Conservation (phyloP, 140 eudicot species). For the Flaveria floridana region DNA sequence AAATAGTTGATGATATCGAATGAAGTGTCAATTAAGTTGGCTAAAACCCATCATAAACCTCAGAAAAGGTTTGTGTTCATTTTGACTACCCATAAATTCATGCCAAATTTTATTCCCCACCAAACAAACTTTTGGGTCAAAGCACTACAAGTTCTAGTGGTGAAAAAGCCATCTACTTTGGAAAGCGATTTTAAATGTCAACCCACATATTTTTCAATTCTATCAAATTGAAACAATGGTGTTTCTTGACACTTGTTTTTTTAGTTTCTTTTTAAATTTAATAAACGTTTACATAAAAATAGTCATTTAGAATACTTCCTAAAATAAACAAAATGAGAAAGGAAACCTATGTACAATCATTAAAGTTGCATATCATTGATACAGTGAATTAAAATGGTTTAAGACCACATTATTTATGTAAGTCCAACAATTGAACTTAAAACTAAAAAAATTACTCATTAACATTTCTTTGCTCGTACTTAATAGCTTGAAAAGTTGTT, state of each 20-base stretch:
- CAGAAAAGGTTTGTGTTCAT: conserved; percentile 2
- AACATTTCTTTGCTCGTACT: no score
- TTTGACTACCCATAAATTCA: conserved; percentile 31
- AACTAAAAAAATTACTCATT: no score
- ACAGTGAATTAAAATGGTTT: no score
- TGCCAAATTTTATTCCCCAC: conserved; percentile 31
- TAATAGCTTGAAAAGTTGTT: no score
- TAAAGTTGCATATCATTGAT: no score
- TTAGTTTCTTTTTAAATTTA: not conserved
- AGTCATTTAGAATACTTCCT: not conserved
- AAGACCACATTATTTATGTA: no score
- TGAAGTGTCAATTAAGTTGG: conserved; percentile 32
- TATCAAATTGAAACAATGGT: conserved; percentile 1
- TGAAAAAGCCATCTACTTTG: conserved; percentile 17
- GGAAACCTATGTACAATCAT: no score
- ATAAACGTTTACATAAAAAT: not conserved
- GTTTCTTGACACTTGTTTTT: conserved; percentile 17
- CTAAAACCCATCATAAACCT: conserved; percentile 27
- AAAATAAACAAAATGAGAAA: not conserved
- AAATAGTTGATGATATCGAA: conserved; percentile 16
- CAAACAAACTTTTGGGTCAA: conserved; percentile 25
- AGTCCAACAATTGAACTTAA: no score
- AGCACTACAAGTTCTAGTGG: conserved; percentile 29
- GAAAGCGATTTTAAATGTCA: conserved; percentile 33
- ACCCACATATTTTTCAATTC: conserved; percentile 19